These are phyloP conservation scores for Epithemia pelagica DNA, from an alignment of 108 stramenopile species.

Conservation along the genomic window DNA sequence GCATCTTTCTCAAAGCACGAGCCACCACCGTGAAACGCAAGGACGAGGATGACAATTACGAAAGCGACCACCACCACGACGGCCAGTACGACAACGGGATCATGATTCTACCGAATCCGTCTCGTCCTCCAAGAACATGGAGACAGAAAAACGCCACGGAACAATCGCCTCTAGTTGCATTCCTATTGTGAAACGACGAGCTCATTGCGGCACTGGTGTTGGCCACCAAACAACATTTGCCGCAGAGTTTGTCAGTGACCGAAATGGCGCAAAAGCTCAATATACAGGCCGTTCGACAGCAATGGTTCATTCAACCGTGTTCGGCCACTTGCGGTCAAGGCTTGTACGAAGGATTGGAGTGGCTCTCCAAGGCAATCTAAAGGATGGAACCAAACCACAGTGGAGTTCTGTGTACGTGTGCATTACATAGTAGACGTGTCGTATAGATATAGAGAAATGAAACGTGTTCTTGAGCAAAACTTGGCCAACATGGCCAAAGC, in stretches of 20 bases:
- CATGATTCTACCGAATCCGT: background rate
- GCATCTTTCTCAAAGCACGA: conserved; percentile 76
- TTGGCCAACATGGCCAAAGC: too few species aligned
- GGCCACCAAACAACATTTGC: conserved; percentile 99
- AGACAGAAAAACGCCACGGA: background rate
- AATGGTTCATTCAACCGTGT: conserved; percentile 99
- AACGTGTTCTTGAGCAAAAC: too few species aligned
- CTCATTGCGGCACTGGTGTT: too few species aligned
- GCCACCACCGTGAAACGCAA: conserved; percentile 29
- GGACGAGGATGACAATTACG: background rate
- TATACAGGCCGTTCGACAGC: conserved; percentile 93
- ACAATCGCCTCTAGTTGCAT: too few species aligned
- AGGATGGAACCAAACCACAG: too few species aligned
- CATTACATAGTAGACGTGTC: too few species aligned
- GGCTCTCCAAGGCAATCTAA: too few species aligned
- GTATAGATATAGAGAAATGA: too few species aligned
- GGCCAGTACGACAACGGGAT: background rate
- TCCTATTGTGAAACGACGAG: too few species aligned
- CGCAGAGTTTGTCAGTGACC: conserved; percentile 96
- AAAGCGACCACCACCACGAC: conserved; percentile 14
- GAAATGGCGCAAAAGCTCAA: conserved; percentile 99
- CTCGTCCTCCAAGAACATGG: background rate
- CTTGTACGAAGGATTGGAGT: conserved; percentile 97
- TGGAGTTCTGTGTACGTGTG: too few species aligned
- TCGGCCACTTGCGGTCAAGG: conserved; percentile 95